phyloP scores from a whole-genome alignment of 148 eudicot species.

The Camellia sinensis region DNA sequence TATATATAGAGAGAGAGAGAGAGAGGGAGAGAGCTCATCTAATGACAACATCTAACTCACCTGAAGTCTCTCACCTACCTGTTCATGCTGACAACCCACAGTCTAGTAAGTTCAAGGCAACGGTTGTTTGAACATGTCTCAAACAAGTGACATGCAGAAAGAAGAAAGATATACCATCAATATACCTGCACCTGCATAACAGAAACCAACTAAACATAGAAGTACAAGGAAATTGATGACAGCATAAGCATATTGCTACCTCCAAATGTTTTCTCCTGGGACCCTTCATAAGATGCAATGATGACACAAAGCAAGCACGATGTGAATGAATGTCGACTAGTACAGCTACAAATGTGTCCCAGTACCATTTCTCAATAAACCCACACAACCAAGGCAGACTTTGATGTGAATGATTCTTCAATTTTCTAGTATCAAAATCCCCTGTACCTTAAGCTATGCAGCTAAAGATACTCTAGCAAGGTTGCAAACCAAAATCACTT shows the following conservation, averaged over 20 bases:
- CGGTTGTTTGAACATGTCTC: background rate
- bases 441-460: background rate
- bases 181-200: slow-evolving; percentile 18
- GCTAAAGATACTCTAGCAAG: background rate
- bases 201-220: slow-evolving; percentile 11
- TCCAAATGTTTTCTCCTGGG: background rate
- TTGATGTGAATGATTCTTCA: background rate
- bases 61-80: slow-evolving; percentile 4
- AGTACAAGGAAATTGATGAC: slow-evolving; percentile 6
- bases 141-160: slow-evolving; percentile 5
- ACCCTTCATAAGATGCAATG: background rate
- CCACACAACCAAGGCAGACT: background rate
- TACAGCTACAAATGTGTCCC: background rate
- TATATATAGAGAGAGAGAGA: slow-evolving; percentile 3
- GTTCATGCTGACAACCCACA: slow-evolving; percentile 10
- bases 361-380: background rate
- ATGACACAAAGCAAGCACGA: background rate
- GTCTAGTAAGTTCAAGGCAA: slow-evolving; percentile 9
- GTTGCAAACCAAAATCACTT: background rate
- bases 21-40: background rate
- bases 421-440: background rate
- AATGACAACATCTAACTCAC: slow-evolving; percentile 1
- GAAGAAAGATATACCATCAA: slow-evolving; percentile 1
- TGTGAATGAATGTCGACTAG: background rate
- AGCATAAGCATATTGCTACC: background rate